A percentile compares a stretch with the other conserved stretches of the same genome.
Conservation (phyloP, 192 early-diverging fungal genomes). For the Coemansia sp. region DNA sequence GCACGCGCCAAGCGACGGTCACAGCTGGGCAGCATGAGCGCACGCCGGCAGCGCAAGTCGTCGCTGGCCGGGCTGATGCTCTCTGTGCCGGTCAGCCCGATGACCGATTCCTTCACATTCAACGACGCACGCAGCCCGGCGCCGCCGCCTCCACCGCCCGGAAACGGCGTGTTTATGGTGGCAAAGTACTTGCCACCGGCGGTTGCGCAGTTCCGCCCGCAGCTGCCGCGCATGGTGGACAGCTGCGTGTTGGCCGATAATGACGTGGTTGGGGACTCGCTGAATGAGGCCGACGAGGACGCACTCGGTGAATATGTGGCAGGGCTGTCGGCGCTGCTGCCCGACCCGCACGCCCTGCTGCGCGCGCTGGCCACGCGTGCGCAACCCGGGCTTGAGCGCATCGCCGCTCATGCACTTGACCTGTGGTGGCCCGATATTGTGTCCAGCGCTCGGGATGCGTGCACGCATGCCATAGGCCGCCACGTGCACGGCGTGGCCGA, state of each 20-base stretch:
- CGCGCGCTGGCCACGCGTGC: constrained; percentile 23
- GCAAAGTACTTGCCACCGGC: constrained; percentile 38
- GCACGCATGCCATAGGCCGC: constrained; percentile 1
- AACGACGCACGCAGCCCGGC: constrained; percentile 5
- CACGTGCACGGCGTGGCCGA: constrained; percentile 18
- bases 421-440: constrained; percentile 27
- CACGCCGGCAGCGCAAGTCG: constrained; percentile 30
- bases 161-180: constrained; percentile 27
- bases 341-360: constrained; percentile 15
- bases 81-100: constrained; percentile 11
- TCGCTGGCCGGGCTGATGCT: constrained; percentile 42
- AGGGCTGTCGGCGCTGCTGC: constrained; percentile 12
- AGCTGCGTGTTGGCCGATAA: background rate
- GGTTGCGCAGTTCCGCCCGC: constrained; percentile 37
- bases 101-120: background rate
- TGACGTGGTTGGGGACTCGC: background rate
- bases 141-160: background rate
- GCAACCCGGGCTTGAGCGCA: constrained; percentile 31
- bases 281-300: constrained; percentile 34
- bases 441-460: background rate
- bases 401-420: constrained; percentile 19
- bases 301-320: no score
- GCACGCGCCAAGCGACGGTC: constrained; percentile 1
- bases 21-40: constrained; percentile 8
- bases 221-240: constrained; percentile 33